phyloP scores from a whole-genome alignment of 768 basidiomycete genomes.

The Lactarius trivialis region DNA sequence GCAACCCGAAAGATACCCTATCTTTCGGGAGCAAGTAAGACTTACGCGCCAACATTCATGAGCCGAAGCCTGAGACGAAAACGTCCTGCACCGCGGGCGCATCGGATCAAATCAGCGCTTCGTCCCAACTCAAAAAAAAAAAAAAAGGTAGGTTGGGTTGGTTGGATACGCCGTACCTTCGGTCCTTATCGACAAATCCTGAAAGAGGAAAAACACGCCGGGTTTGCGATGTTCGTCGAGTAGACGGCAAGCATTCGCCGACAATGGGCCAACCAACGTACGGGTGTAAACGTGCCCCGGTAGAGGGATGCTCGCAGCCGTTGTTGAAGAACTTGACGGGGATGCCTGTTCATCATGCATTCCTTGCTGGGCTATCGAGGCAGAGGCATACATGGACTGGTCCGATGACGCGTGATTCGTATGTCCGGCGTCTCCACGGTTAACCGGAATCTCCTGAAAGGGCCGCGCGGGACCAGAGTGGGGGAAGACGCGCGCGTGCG shows the following conservation, averaged over 20 bases:
- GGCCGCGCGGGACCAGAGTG: constrained; percentile 7
- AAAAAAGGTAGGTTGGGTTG: constrained; percentile 1
- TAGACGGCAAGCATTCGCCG: constrained; percentile 78
- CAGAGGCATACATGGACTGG: constrained; percentile 24
- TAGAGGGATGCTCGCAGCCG: constrained; percentile 38
- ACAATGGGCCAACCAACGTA: constrained; percentile 85
- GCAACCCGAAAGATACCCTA: constrained; percentile 10
- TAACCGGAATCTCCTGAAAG: constrained; percentile 3
- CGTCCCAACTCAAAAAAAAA: not conserved
- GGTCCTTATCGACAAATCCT: constrained; percentile 88
- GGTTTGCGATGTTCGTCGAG: constrained; percentile 77
- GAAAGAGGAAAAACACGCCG: constrained; percentile 93
- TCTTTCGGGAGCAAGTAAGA: constrained; percentile 25
- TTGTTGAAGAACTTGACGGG: constrained; percentile 29
- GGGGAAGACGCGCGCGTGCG: constrained; percentile 14
- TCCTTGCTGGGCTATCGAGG: constrained; percentile 24
- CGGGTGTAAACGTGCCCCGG: constrained; percentile 74
- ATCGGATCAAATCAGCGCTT: constrained; percentile 19
- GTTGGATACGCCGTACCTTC: constrained; percentile 52
- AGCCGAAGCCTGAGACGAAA: constrained; percentile 84
- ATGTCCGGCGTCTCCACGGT: not conserved
- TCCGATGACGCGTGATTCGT: constrained; percentile 16
- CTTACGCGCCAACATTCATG: constrained; percentile 90
- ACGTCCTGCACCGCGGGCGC: constrained; percentile 45
- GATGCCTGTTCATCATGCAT: constrained; percentile 25